Conservation (phyloP, 768 basidiomycete species). For the Boletus sensibilis region DNA sequence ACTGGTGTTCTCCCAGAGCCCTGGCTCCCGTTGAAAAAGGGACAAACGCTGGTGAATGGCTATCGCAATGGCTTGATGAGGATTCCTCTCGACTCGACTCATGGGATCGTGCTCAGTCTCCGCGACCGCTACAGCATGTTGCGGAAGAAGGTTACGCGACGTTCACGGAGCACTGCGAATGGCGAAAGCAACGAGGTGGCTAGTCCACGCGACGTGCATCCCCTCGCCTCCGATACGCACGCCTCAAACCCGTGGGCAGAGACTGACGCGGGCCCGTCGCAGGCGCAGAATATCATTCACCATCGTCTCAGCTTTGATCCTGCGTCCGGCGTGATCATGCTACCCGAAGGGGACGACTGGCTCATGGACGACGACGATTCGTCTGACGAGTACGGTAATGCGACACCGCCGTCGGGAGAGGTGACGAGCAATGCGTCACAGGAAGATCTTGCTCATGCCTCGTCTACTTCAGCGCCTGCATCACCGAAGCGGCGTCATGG, state of each 20-base stretch:
- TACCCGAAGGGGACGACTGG: conserved; percentile 76
- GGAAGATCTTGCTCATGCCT: conserved; percentile 22
- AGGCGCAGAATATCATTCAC: conserved; percentile 38
- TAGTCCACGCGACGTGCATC: conserved; percentile 16
- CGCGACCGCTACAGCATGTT: conserved; percentile 65
- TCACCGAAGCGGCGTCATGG: conserved; percentile 60
- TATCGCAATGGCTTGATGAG: conserved; percentile 34
- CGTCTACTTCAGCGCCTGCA: conserved; percentile 27
- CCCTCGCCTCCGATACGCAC: conserved; percentile 28
- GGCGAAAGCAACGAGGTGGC: conserved; percentile 1
- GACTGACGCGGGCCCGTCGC: conserved; percentile 18
- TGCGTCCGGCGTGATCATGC: conserved; percentile 83
- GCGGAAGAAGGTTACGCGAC: conserved; percentile 35
- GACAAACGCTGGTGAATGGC: conserved; percentile 68
- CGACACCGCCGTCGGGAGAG: conserved; percentile 27
- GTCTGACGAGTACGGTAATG: conserved; percentile 44
- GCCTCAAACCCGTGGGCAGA: conserved; percentile 66
- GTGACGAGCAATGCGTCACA: conserved; percentile 15
- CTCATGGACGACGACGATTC: conserved; percentile 49
- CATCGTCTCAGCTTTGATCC: conserved; percentile 76
- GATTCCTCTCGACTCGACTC: conserved; percentile 41
- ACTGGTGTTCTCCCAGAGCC: conserved; percentile 92
- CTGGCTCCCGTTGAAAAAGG: conserved; percentile 90
- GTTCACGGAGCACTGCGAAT: conserved; percentile 1
- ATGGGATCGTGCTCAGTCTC: conserved; percentile 80